phyloP scores from a whole-genome alignment of 202 grass and related monocot genomes.

The Eragrostis tef region DNA sequence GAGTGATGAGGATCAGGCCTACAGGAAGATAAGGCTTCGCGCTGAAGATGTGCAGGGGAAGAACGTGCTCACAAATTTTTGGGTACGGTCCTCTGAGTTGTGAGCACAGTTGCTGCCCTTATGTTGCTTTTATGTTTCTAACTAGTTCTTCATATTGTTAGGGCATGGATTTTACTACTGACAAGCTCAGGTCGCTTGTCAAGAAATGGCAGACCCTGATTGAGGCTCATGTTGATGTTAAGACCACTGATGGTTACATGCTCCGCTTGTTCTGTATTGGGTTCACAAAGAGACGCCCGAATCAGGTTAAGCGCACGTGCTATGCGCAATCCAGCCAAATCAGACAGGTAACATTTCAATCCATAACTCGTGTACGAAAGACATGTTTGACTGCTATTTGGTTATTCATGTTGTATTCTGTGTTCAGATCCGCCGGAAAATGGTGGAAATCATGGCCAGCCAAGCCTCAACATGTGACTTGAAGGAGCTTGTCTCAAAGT shows the following conservation, averaged over 20 bases:
- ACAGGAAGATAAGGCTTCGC: constrained; percentile 85
- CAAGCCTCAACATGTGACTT: no score
- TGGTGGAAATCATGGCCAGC: constrained; percentile 98
- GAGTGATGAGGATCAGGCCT: constrained; percentile 86
- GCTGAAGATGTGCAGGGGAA: constrained; percentile 84
- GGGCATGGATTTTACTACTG: constrained; percentile 85
- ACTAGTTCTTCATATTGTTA: constrained; percentile 21
- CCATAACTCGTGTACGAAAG: not conserved
- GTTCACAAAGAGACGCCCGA: constrained; percentile 80
- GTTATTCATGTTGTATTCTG: not conserved
- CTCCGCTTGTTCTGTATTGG: constrained; percentile 85
- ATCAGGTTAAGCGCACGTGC: constrained; percentile 95
- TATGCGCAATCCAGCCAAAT: constrained; percentile 88
- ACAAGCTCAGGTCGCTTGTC: constrained; percentile 82
- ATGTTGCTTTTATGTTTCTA: not conserved
- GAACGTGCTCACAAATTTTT: constrained; percentile 93
- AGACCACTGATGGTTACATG: constrained; percentile 87
- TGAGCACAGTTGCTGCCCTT: not conserved
- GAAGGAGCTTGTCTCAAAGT: constrained; percentile 85
- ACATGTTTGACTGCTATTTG: constrained; percentile 3
- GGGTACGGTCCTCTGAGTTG: constrained; percentile 52
- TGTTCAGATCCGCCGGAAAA: constrained; percentile 80
- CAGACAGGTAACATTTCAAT: constrained; percentile 60
- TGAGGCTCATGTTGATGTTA: constrained; percentile 88
- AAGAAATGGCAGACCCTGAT: constrained; percentile 92